phyloP scores from a whole-genome alignment of 2,329 filamentous ascomycete genomes.

The Gliomastix tumulicola region DNA sequence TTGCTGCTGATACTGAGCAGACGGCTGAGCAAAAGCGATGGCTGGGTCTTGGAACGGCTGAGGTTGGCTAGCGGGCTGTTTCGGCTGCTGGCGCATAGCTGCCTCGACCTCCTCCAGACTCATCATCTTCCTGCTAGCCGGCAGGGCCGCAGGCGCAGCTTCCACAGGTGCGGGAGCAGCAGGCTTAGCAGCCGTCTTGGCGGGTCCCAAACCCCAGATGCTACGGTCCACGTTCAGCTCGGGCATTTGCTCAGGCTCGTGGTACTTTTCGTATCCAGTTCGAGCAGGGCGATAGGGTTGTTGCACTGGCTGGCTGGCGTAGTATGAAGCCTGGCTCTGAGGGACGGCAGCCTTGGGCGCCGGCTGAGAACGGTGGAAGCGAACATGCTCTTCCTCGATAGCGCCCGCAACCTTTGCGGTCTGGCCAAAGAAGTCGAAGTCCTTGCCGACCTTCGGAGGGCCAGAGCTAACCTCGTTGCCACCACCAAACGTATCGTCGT shows the following conservation, averaged over 20 bases:
- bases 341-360: constrained; percentile 26
- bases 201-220: constrained; percentile 75
- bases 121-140: constrained; percentile 64
- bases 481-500: constrained; percentile 84
- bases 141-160: constrained; percentile 16
- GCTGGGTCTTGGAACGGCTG: constrained; percentile 23
- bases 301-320: constrained; percentile 15
- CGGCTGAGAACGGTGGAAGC: constrained; percentile 70
- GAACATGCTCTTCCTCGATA: constrained; percentile 84
- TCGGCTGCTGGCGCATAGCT: constrained; percentile 69
- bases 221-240: constrained; percentile 89
- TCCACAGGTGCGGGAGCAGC: constrained; percentile 15
- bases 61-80: constrained; percentile 31
- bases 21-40: constrained; percentile 16
- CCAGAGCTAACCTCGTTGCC: constrained; percentile 21
- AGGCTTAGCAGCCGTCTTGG: constrained; percentile 29
- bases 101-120: constrained; percentile 96
- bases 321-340: constrained; percentile 13
- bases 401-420: constrained; percentile 82
- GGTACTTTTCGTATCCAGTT: constrained; percentile 89
- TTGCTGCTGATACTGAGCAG: constrained; percentile 8
- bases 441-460: constrained; percentile 62
- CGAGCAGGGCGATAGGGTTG: constrained; percentile 51
- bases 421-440: constrained; percentile 95
- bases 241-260: constrained; percentile 74